phyloP scores from a whole-genome alignment of 192 early-diverging fungal species.

The Gonapodya sp. region DNA sequence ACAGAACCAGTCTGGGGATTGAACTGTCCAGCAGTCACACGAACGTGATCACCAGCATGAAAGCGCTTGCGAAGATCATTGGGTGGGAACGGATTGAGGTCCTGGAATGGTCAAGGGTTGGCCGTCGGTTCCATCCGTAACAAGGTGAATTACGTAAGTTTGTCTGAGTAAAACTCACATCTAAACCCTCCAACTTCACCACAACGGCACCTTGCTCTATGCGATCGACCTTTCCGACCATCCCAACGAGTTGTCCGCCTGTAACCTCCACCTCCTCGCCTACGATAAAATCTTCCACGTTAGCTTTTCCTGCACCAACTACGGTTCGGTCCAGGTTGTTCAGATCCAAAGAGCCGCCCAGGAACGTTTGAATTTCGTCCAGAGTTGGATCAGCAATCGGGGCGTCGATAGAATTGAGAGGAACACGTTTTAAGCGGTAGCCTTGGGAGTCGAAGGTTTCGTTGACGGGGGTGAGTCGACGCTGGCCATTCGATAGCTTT shows the following conservation, averaged over 20 bases:
- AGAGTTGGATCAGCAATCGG: slow-evolving; percentile 76
- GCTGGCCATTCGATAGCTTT: slow-evolving; percentile 33
- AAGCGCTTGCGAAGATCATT: slow-evolving; percentile 85
- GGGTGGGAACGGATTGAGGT: slow-evolving; percentile 7
- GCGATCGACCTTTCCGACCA: slow-evolving; percentile 57
- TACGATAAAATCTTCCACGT: slow-evolving; percentile 47
- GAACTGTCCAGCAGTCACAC: slow-evolving; percentile 79
- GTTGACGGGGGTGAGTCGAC: slow-evolving; percentile 42
- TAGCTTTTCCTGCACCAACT: slow-evolving; percentile 16
- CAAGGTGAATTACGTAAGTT: too few relatives aligned
- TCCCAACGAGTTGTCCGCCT: slow-evolving; percentile 73
- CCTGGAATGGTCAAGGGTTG: too few relatives aligned
- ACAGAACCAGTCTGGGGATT: slow-evolving; percentile 83
- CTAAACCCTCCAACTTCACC: slow-evolving; percentile 18
- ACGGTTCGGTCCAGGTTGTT: slow-evolving; percentile 23
- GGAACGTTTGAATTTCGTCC: slow-evolving; percentile 82
- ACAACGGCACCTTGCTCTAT: slow-evolving; percentile 10
- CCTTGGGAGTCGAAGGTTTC: slow-evolving; percentile 58
- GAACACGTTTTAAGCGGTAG: slow-evolving; percentile 74
- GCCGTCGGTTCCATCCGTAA: too few relatives aligned
- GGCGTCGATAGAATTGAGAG: slow-evolving; percentile 44
- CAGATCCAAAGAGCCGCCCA: slow-evolving; percentile 60
- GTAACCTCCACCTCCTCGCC: slow-evolving; percentile 84
- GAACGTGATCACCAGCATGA: slow-evolving; percentile 82
- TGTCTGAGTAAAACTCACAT: slow-evolving; percentile 15